Evolutionary conservation across 805 yeast genomes (phyloP).

Genomic region (Lipomyces anomalus): DNA sequence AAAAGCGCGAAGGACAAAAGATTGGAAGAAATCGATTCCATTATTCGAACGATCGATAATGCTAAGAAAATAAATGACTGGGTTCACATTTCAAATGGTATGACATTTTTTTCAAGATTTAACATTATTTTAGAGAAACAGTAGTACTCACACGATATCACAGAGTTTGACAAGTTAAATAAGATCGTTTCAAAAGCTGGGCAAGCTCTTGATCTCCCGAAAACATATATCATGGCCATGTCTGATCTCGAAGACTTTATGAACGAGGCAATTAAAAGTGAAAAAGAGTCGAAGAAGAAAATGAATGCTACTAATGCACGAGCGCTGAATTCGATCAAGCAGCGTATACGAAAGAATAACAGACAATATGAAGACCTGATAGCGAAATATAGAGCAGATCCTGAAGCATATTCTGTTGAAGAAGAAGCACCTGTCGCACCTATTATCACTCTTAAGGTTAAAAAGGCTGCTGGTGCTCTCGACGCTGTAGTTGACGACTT

Average conservation of each 20-base stretch:
- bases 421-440: constrained; percentile 13
- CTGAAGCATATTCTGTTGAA: constrained; percentile 65
- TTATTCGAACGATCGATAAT: constrained; percentile 61
- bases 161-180: constrained; percentile 71
- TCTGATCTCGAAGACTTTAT: constrained; percentile 68
- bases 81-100: constrained; percentile 53
- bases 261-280: constrained; percentile 45
- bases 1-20: constrained; percentile 91
- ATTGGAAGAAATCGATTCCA: constrained; percentile 72
- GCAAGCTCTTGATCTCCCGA: constrained; percentile 75
- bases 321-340: constrained; percentile 80
- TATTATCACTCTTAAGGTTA: constrained; percentile 15
- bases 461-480: constrained; percentile 27
- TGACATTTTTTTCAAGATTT: constrained; percentile 1
- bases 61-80: constrained; percentile 71
- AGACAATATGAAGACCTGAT: constrained; percentile 62
- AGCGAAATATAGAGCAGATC: constrained; percentile 56
- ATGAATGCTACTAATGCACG: constrained; percentile 77
- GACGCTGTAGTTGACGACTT: constrained; percentile 34
- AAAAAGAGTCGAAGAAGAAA: constrained; percentile 56
- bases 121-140: neutral
- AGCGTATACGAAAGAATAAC: constrained; percentile 74
- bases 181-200: constrained; percentile 60
- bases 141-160: neutral
- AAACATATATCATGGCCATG: constrained; percentile 59